Base-by-base conservation (phyloP, 345 rosid genomes). In the Salix exigua region DNA sequence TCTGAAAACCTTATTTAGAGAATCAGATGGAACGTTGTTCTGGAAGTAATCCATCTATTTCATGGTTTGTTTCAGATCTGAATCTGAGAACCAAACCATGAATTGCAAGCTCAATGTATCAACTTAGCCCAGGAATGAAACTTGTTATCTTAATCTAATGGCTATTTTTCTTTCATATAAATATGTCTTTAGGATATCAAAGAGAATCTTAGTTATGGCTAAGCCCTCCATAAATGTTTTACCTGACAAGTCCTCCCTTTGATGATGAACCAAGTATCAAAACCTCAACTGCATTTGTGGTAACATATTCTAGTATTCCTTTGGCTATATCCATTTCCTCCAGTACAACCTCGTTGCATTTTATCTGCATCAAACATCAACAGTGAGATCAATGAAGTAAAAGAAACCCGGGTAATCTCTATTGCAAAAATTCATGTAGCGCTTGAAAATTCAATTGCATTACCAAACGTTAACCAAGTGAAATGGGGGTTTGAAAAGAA, bases 191-290 rank as follows among this genome's bases (percentile, higher is more conserved):
- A 53, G 61, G 61, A 42, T 53, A 53, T 9, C 26, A 53, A 53
- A 53, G 26, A 53, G 26, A 21, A 21, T 55, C 25, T 55, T 26
- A 55, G 61, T 55, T 21, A 21, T 55, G 26, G n/a, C 1, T 3
- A 21, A 55, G 26, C 61, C 61, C 61, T 55, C 26, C 10, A 31
- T 64, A 31, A 6, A 18, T 26, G 35, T 25, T 17, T 16, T 82
- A 95, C 98, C 92, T 93, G 70, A 86, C 82, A 37, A 96, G 70
- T 72, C 86, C 89, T 68, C 83, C 82, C 77, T 81, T 90, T 10
- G 96, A 78, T 48, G 93, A 80, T 13, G 89, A 77, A 19, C 96
- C 95, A 1, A 93, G 85, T 12, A 93, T 83, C 71, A 93, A 67
- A 62, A 72, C 80, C 23, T 87, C 86, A 9, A 91, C 51, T 65